Evolutionary conservation across 768 basidiomycete genomes (phyloP), one percentile per base, ranked within the genome.

Genomic region (Lyophyllum shimeji): DNA sequence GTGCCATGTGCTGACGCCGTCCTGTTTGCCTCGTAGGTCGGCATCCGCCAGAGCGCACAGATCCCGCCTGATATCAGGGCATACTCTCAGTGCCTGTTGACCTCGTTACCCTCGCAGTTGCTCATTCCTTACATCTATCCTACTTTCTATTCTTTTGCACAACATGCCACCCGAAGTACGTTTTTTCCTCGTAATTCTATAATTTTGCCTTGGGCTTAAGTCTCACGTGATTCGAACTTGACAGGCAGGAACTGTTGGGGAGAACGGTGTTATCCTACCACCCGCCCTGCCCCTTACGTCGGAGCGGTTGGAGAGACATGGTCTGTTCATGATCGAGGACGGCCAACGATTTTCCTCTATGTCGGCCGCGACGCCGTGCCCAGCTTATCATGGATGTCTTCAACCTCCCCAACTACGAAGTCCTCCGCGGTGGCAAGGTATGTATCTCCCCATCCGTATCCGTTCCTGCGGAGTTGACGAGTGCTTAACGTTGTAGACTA

Each of bases 311-410:
- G 95, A 98, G 71, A 80, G 95, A 48, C 95, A 98, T 64, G 97
- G 97, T 55, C 78, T 99, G 52, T 98, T 89, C 84, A 73, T 99
- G 59, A 97, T 99, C 62, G 97, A 98, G 71, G 96, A 98, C 69
- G 92, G 91, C 1, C 97, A 98, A 95, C 91, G 20, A 92, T 99
- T 67, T 98, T 99, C 85, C 79, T 98, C 46, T 98, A 93, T 89
- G 85, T 99, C 48, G 97, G 97, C n/a, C 86, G 95, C 27, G 96
- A 98, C 69, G 94, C 97, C 7, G 94, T 98, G n/a, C 93, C 95
- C 90, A 95, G 67, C 83, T 98, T 46, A 76, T 98, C 57, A 79
- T 87, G 79, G 97, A 99, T 65, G 95, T 98, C 17, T 98, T 99
- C 73, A 86, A 92, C 66, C 78, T 98, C 33, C 87, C 90, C 0